Conservation (phyloP, 805 yeast species). For the Teunomyces pallodes region DNA sequence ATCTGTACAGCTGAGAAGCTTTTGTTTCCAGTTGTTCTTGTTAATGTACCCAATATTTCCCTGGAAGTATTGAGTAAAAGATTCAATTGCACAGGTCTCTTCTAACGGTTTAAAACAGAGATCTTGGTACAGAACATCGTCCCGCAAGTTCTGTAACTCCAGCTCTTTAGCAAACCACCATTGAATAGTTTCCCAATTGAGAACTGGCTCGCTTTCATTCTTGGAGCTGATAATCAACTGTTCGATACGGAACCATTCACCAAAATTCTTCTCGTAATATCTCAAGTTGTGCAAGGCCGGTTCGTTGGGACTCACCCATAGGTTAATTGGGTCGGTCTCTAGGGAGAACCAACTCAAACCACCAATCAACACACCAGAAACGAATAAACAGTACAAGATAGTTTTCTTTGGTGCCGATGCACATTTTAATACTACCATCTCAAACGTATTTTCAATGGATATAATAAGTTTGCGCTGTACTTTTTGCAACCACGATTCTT, state of each 20-base stretch:
- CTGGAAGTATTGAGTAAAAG: constrained; percentile 82
- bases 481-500: not conserved
- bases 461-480: constrained; percentile 5
- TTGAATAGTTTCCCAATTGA: constrained; percentile 60
- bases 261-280: constrained; percentile 76
- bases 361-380: constrained; percentile 37
- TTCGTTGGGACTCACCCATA: constrained; percentile 87
- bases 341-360: constrained; percentile 31
- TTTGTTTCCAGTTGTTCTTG: constrained; percentile 53
- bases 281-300: constrained; percentile 65
- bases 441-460: constrained; percentile 35
- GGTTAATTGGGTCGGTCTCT: constrained; percentile 75
- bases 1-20: constrained; percentile 59
- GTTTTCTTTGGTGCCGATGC: constrained; percentile 52
- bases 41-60: constrained; percentile 55
- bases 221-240: constrained; percentile 66
- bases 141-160: constrained; percentile 35
- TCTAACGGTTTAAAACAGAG: constrained; percentile 83
- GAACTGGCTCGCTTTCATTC: constrained; percentile 59
- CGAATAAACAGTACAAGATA: constrained; percentile 18
- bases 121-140: constrained; percentile 46
- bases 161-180: constrained; percentile 91
- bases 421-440: constrained; percentile 54
- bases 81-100: constrained; percentile 78
- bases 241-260: constrained; percentile 88